These are phyloP conservation scores for Aaosphaeria arxii DNA, from an alignment of 2,329 filamentous ascomycete genomes.

Conservation along the genomic window DNA sequence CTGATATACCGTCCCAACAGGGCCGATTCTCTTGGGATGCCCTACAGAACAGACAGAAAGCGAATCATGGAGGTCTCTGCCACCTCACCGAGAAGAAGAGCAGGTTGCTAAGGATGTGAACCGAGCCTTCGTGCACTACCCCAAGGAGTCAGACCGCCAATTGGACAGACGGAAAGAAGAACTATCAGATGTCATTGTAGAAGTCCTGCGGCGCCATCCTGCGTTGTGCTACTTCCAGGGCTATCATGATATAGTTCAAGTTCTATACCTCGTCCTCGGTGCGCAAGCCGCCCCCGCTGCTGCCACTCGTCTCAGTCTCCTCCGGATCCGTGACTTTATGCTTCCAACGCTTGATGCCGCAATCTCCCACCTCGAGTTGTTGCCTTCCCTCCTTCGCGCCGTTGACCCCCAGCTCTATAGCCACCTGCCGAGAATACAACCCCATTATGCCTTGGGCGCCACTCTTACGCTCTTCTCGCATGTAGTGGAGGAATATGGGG, in stretches of 20 bases:
- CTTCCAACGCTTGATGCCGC: slow-evolving; percentile 80
- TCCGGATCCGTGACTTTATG: slow-evolving; percentile 97
- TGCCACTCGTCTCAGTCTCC: slow-evolving; percentile 77
- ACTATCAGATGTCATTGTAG: slow-evolving; percentile 75
- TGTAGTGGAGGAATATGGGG: slow-evolving; percentile 84
- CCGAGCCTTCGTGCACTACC: slow-evolving; percentile 97
- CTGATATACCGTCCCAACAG: slow-evolving; percentile 36
- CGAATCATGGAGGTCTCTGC: slow-evolving; percentile 59
- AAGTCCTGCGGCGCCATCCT: slow-evolving; percentile 76
- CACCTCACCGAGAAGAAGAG: slow-evolving; percentile 79
- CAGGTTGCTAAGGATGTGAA: slow-evolving; percentile 92
- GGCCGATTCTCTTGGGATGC: slow-evolving; percentile 58
- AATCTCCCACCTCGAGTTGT: slow-evolving; percentile 78
- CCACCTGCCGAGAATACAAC: slow-evolving; percentile 75
- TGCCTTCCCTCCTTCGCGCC: slow-evolving; percentile 74
- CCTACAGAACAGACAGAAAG: slow-evolving; percentile 9
- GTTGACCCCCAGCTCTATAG: slow-evolving; percentile 69
- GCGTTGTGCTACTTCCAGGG: slow-evolving; percentile 95
- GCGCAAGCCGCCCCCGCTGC: slow-evolving; percentile 58
- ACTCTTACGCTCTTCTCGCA: slow-evolving; percentile 96
- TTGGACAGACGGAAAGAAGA: slow-evolving; percentile 69
- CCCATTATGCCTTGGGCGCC: slow-evolving; percentile 90
- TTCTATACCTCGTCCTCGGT: slow-evolving; percentile 82
- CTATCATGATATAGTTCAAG: slow-evolving; percentile 97
- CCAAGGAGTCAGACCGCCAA: slow-evolving; percentile 65